Conservation (phyloP, 768 basidiomycete genomes). For the Kwoniella newhampshirensis region DNA sequence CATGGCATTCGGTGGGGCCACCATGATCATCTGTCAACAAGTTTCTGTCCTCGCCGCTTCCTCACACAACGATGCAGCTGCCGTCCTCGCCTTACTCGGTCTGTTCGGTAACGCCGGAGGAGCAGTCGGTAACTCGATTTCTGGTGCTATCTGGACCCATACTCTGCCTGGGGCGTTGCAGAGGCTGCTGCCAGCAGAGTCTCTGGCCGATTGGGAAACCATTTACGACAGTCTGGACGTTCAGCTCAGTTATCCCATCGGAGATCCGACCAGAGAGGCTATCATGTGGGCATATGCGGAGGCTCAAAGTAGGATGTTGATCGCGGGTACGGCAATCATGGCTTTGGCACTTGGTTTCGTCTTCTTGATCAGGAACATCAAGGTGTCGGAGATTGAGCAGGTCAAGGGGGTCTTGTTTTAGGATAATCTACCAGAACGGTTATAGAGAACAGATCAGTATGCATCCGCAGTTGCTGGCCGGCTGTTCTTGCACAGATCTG, state of each 20-base stretch:
- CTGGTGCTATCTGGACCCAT: conserved; percentile 52
- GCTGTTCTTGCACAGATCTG: no score
- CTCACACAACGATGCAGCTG: conserved; percentile 35
- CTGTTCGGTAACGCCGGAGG: conserved; percentile 36
- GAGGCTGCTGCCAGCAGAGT: conserved; percentile 29
- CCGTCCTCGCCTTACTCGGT: conserved; percentile 31
- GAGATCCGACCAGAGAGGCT: conserved; percentile 30
- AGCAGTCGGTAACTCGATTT: conserved; percentile 43
- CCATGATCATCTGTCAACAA: conserved; percentile 36
- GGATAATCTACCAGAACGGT: not conserved
- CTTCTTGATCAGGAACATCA: conserved; percentile 40
- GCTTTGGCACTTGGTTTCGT: conserved; percentile 24
- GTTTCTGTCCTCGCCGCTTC: conserved; percentile 38
- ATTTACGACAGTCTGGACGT: conserved; percentile 38
- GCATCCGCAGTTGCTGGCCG: no score
- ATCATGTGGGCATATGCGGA: conserved; percentile 35
- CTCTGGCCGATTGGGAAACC: conserved; percentile 20
- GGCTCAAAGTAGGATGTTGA: conserved; percentile 41
- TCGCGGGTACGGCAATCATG: conserved; percentile 40
- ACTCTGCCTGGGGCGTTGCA: conserved; percentile 31
- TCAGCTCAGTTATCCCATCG: conserved; percentile 38
- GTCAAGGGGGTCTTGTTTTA: conserved; percentile 46
- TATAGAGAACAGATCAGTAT: no score
- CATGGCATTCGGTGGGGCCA: conserved; percentile 34
- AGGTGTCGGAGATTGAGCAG: conserved; percentile 37